These are phyloP conservation scores for Trichophyton verrucosum DNA, from an alignment of 2,329 filamentous ascomycete species.

Conservation along the genomic window DNA sequence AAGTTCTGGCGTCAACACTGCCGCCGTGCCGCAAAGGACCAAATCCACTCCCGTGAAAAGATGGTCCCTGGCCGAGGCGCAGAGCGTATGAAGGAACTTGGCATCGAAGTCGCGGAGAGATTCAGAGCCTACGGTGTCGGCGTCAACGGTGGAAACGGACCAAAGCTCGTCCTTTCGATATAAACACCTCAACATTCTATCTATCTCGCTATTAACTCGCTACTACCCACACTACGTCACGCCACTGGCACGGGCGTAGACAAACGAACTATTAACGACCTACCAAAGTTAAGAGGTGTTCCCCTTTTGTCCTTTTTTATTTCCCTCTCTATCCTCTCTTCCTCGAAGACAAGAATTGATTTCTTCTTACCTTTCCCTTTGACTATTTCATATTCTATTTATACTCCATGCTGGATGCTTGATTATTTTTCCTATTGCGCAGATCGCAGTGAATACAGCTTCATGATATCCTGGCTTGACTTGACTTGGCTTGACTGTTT, in stretches of 20 bases:
- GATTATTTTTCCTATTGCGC: neutral
- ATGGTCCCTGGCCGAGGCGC: constrained; percentile 75
- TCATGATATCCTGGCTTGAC: neutral
- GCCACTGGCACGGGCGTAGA: neutral
- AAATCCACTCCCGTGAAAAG: constrained; percentile 46
- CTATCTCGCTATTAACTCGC: neutral
- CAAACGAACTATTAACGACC: neutral
- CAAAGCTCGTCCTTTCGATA: constrained; percentile 56
- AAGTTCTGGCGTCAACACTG: constrained; percentile 86
- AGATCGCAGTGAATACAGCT: constrained; percentile 3
- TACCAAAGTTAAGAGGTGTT: neutral
- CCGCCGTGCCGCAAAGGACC: constrained; percentile 60
- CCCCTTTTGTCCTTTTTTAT: constrained; percentile 2
- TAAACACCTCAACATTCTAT: neutral
- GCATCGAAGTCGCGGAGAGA: constrained; percentile 76
- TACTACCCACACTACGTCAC: no score
- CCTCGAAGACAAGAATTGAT: neutral
- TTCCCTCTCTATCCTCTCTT: neutral
- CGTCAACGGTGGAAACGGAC: constrained; percentile 22
- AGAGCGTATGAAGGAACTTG: constrained; percentile 85
- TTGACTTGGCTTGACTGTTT: neutral
- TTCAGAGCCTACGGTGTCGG: constrained; percentile 51
- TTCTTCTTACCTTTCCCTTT: neutral
- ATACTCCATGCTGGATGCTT: neutral
- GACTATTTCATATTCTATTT: neutral